Evolutionary conservation across 1,284 basidiomycete genomes (phyloP).

Genomic region (Cutaneotrichosporon sp.): DNA sequence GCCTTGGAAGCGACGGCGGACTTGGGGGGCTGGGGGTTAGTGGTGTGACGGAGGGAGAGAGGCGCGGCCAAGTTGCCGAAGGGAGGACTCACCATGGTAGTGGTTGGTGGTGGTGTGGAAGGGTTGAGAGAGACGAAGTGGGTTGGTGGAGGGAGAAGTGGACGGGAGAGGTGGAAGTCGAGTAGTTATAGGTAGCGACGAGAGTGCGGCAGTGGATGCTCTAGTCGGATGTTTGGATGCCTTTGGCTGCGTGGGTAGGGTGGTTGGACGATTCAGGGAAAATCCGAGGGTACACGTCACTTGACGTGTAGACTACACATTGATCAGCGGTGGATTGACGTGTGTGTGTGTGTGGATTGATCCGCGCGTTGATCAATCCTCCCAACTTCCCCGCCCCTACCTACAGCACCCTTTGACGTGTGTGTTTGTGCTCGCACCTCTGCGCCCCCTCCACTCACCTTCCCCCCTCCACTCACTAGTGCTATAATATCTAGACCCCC

Average conservation of each 20-base stretch:
- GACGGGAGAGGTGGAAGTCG: slow-evolving; percentile 1
- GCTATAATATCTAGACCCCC: neutral
- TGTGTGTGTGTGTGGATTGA: too few relatives aligned
- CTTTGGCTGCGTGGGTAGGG: neutral
- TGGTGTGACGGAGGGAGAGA: neutral
- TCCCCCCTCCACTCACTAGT: neutral
- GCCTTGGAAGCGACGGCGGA: slow-evolving; percentile 55
- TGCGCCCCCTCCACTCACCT: neutral
- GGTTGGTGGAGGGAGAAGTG: neutral
- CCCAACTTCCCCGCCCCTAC: too few relatives aligned
- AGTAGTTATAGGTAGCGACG: neutral
- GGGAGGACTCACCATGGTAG: slow-evolving; percentile 37
- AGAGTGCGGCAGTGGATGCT: neutral
- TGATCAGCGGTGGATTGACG: too few relatives aligned
- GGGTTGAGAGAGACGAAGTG: slow-evolving; percentile 11
- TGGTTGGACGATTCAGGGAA: neutral
- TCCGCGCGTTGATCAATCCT: too few relatives aligned
- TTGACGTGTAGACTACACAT: too few relatives aligned
- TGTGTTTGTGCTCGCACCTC: too few relatives aligned
- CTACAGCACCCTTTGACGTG: too few relatives aligned
- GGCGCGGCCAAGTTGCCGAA: neutral
- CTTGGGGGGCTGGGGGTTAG: slow-evolving; percentile 48
- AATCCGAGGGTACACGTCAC: too few relatives aligned
- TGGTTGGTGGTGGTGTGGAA: slow-evolving; percentile 9
- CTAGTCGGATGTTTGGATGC: neutral